These are phyloP conservation scores for Ulota crispa DNA, from an alignment of 225 moss, liverwort and hornwort species.

Conservation along the genomic window DNA sequence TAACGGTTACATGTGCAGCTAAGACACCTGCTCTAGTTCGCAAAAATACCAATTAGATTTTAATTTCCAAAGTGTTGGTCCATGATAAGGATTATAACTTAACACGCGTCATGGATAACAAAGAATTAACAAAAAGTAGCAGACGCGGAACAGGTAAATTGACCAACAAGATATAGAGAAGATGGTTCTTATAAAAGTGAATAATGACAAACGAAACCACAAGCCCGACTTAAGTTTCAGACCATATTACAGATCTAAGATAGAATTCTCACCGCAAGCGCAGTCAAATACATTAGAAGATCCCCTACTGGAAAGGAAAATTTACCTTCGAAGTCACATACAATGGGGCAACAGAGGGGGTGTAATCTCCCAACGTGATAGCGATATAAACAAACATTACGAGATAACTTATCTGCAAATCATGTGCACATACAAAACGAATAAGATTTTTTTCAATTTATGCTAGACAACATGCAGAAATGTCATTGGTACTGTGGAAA, in stretches of 20 bases:
- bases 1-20: background rate
- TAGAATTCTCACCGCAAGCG: background rate
- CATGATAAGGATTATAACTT: background rate
- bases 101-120: background rate
- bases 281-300: background rate
- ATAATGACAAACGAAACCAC: background rate
- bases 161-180: slow-evolving; percentile 1
- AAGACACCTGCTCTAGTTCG: background rate
- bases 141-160: background rate
- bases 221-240: slow-evolving; percentile 5
- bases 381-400: slow-evolving; percentile 97
- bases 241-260: background rate
- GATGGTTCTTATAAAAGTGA: background rate
- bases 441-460: background rate
- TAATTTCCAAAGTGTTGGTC: background rate
- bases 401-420: slow-evolving; percentile 86
- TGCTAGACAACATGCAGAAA: slow-evolving; percentile 3
- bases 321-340: slow-evolving; percentile 90
- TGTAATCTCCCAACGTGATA: slow-evolving; percentile 80
- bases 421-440: slow-evolving; percentile 19
- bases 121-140: slow-evolving; percentile 1
- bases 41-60: slow-evolving; percentile 1
- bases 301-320: background rate
- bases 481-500: background rate
- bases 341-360: slow-evolving; percentile 60